Evolutionary conservation across 768 basidiomycete species (phyloP).

Genomic region (Piloderma croceum): DNA sequence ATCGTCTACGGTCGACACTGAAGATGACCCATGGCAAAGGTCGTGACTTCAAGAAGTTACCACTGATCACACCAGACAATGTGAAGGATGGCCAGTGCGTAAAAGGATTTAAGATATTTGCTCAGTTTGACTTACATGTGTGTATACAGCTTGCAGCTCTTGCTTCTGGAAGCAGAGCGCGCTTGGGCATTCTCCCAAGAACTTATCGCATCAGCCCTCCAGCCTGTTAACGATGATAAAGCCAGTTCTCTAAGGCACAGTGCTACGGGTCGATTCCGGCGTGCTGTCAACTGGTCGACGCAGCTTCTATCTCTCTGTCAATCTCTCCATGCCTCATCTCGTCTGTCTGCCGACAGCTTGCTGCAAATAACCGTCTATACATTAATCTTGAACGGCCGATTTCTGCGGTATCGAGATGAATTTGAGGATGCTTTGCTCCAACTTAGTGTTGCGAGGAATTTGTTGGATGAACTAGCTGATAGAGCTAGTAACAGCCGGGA

Average conservation of each 20-base stretch:
- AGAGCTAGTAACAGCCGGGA: slow-evolving; percentile 69
- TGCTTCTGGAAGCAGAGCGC: slow-evolving; percentile 87
- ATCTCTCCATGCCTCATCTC: slow-evolving; percentile 46
- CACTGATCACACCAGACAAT: slow-evolving; percentile 58
- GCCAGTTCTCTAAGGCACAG: slow-evolving; percentile 61
- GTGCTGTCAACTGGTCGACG: slow-evolving; percentile 73
- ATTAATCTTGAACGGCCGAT: slow-evolving; percentile 76
- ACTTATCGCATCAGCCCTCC: slow-evolving; percentile 47
- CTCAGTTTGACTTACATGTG: slow-evolving; percentile 8
- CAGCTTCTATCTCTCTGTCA: slow-evolving; percentile 73
- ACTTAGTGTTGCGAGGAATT: slow-evolving; percentile 67
- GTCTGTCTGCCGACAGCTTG: slow-evolving; percentile 52
- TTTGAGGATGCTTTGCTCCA: slow-evolving; percentile 73
- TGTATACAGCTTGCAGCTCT: slow-evolving; percentile 65
- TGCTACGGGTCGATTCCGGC: slow-evolving; percentile 75
- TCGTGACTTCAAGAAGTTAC: slow-evolving; percentile 82
- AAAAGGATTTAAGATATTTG: slow-evolving; percentile 1
- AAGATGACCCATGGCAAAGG: slow-evolving; percentile 87
- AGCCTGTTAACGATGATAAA: slow-evolving; percentile 45
- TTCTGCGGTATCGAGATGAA: slow-evolving; percentile 69
- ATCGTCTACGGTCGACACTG: slow-evolving; percentile 76
- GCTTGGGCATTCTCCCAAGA: slow-evolving; percentile 90
- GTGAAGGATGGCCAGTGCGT: slow-evolving; percentile 84
- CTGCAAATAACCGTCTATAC: slow-evolving; percentile 75
- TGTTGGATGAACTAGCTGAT: slow-evolving; percentile 64